These are phyloP conservation scores for Madurella mycetomatis DNA, from an alignment of 2,329 filamentous ascomycete genomes.

Conservation along the genomic window DNA sequence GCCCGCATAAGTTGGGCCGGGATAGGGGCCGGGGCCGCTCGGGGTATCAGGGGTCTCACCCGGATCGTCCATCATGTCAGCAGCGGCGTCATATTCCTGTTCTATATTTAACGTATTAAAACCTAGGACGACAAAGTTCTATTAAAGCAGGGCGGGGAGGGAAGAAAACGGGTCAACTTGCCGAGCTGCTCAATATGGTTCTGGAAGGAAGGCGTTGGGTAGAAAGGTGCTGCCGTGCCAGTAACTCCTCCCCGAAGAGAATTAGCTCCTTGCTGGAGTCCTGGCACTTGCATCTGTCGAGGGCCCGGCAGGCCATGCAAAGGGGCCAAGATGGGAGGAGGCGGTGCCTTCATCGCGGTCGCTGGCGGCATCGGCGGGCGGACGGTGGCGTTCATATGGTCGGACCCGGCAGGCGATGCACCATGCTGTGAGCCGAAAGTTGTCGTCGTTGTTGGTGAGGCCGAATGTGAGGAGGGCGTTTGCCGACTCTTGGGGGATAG, in stretches of 20 bases:
- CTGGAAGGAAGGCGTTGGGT: slow-evolving; percentile 77
- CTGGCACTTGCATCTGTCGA: slow-evolving; percentile 34
- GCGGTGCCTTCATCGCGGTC: slow-evolving; percentile 38
- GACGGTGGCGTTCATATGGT: slow-evolving; percentile 22
- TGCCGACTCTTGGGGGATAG: slow-evolving; percentile 68
- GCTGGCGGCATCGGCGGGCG: slow-evolving; percentile 32
- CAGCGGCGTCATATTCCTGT: slow-evolving; percentile 92
- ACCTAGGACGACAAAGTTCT: slow-evolving; percentile 63
- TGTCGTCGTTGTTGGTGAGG: slow-evolving; percentile 50
- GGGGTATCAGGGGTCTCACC: slow-evolving; percentile 60
- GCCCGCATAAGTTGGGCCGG: slow-evolving; percentile 48
- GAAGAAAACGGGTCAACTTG: slow-evolving; percentile 62
- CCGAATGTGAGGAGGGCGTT: slow-evolving; percentile 73
- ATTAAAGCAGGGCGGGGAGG: slow-evolving; percentile 37
- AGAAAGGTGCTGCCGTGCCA: slow-evolving; percentile 55
- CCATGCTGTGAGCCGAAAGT: slow-evolving; percentile 47
- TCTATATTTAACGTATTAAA: slow-evolving; percentile 68
- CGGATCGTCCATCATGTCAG: slow-evolving; percentile 81
- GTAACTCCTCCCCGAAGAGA: slow-evolving; percentile 32
- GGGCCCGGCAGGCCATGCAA: slow-evolving; percentile 26
- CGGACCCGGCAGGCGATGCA: slow-evolving; percentile 33
- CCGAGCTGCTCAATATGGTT: slow-evolving; percentile 94
- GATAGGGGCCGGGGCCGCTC: slow-evolving; percentile 61
- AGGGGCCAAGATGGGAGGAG: slow-evolving; percentile 31
- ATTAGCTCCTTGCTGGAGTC: slow-evolving; percentile 25